Percentiles rank a stretch among this genome's conserved stretches.
These are phyloP conservation scores for Blepharisma stoltei DNA, from an alignment of 73 alveolate species.

Conservation along the genomic window DNA sequence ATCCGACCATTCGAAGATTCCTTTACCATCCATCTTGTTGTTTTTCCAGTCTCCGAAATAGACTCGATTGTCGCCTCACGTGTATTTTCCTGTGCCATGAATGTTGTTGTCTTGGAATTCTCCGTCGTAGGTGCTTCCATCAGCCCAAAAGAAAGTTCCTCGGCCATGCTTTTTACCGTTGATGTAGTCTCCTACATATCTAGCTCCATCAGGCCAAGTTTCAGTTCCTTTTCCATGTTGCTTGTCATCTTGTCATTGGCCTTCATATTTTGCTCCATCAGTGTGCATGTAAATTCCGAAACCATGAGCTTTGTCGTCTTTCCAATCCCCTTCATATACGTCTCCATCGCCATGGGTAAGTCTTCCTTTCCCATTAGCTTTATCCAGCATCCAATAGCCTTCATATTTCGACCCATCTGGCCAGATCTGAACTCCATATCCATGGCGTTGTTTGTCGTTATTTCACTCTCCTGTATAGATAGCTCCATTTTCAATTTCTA, in stretches of 20 bases:
- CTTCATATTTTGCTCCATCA: not conserved
- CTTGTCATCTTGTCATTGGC: not conserved
- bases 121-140: not conserved
- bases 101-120: not conserved
- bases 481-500: conserved; percentile 1
- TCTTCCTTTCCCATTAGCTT: not conserved
- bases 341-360: conserved; percentile 10
- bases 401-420: conserved; percentile 3
- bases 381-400: not conserved
- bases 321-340: conserved; percentile 13
- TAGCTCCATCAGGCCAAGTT: conserved; percentile 21
- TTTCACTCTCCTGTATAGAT: not conserved
- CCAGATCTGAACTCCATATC: conserved; percentile 2
- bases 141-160: conserved; percentile 4
- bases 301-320: conserved; percentile 9
- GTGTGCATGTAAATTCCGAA: not conserved
- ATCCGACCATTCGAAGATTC: not conserved
- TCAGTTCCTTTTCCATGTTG: not conserved
- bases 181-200: not conserved
- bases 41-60: not conserved
- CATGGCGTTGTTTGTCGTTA: not conserved
- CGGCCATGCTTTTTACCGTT: conserved; percentile 5
- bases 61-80: not conserved
- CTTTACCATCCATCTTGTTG: not conserved
- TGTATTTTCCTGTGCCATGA: not conserved